These are phyloP conservation scores for Paratinospora sagittata DNA, from an alignment of 164 flowering plant genomes.

Conservation along the genomic window DNA sequence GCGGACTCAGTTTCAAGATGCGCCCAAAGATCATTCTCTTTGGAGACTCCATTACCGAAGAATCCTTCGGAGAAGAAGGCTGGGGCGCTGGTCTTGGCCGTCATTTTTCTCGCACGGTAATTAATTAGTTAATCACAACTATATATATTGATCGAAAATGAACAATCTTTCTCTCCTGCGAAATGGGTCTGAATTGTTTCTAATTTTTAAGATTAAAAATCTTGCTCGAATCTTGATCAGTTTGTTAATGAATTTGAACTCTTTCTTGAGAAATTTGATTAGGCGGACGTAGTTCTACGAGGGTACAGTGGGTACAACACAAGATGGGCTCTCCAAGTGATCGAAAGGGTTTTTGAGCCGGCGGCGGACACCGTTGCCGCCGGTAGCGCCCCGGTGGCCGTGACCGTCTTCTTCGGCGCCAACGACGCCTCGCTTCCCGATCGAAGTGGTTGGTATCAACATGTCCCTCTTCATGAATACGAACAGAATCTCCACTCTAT, in stretches of 20 bases:
- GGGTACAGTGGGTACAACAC: slow-evolving; percentile 90
- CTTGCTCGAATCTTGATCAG: no score
- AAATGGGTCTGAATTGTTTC: no score
- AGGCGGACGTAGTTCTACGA: slow-evolving; percentile 74
- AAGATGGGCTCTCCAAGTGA: slow-evolving; percentile 56
- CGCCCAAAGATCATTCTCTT: slow-evolving; percentile 69
- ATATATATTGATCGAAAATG: no score
- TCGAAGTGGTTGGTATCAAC: slow-evolving; percentile 52
- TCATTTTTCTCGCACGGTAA: slow-evolving; percentile 61
- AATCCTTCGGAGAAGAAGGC: slow-evolving; percentile 55
- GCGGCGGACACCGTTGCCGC: slow-evolving; percentile 8
- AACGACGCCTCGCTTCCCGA: slow-evolving; percentile 76
- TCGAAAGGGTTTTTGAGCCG: slow-evolving; percentile 45
- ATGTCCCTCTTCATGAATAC: slow-evolving; percentile 71
- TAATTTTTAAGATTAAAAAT: no score
- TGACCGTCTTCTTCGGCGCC: slow-evolving; percentile 82
- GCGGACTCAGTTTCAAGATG: slow-evolving; percentile 37
- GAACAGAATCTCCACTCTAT: slow-evolving; percentile 58
- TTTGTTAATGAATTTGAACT: no score
- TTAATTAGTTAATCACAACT: not conserved
- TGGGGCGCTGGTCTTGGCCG: slow-evolving; percentile 74
- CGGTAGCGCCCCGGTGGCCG: slow-evolving; percentile 44
- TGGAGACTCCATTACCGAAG: slow-evolving; percentile 88
- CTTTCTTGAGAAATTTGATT: no score
- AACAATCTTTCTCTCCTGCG: no score